These are phyloP conservation scores for Trametes maxima DNA, from an alignment of 768 basidiomycete species.

Conservation along the genomic window DNA sequence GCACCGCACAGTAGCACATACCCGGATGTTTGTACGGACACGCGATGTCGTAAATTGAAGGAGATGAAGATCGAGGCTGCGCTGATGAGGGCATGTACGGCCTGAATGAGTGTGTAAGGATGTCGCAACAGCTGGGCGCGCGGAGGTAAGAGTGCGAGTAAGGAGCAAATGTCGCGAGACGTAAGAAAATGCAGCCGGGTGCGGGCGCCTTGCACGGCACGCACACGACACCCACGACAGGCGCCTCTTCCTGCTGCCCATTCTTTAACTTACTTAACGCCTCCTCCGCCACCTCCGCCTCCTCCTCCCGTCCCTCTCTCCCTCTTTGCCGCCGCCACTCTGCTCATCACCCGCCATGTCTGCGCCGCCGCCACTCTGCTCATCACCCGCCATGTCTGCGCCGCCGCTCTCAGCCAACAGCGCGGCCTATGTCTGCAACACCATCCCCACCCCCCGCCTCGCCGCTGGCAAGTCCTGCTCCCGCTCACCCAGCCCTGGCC, in stretches of 20 bases:
- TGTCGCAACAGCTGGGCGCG: background rate
- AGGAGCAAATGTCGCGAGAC: background rate
- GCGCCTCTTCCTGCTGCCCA: conserved; percentile 7
- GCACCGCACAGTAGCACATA: too few species aligned
- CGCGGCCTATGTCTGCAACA: conserved; percentile 64
- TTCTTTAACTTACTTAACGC: background rate
- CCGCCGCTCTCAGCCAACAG: conserved; percentile 16
- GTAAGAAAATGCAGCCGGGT: background rate
- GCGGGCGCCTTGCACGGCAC: conserved; percentile 27
- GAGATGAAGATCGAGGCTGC: background rate
- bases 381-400: conserved; percentile 26
- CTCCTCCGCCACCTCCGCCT: background rate
- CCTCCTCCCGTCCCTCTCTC: background rate
- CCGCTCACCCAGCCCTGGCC: conserved; percentile 28
- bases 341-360: conserved; percentile 26
- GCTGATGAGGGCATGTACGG: background rate
- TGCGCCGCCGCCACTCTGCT: conserved; percentile 10
- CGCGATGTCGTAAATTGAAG: conserved; percentile 17
- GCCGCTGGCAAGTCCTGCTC: conserved; percentile 33
- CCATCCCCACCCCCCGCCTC: conserved; percentile 64
- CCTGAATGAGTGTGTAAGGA: background rate
- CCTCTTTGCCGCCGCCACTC: conserved; percentile 3
- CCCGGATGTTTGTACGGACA: conserved; percentile 16
- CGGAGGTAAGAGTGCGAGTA: background rate
- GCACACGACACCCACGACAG: conserved; percentile 24